Evolutionary conservation across 768 basidiomycete species (phyloP).

Genomic region (Boletus subparvulus): DNA sequence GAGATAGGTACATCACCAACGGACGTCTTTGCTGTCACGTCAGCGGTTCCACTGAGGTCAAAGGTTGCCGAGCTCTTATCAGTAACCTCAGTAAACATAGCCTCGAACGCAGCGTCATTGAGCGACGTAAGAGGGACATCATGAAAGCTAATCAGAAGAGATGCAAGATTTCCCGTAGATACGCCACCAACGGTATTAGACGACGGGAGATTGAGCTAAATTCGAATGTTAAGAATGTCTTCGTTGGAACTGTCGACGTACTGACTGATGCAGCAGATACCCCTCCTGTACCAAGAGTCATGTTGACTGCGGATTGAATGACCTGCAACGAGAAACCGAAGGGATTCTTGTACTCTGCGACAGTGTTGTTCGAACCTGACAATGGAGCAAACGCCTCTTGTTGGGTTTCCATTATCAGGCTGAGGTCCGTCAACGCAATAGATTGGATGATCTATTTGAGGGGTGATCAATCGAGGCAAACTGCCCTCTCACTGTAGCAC

Average conservation of each 20-base stretch:
- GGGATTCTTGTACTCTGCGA: constrained; percentile 67
- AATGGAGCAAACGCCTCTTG: constrained; percentile 59
- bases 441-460: constrained; percentile 55
- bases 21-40: constrained; percentile 58
- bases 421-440: constrained; percentile 58
- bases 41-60: constrained; percentile 53
- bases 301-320: constrained; percentile 51
- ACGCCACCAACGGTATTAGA: constrained; percentile 54
- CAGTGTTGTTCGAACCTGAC: constrained; percentile 53
- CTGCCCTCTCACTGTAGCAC: constrained; percentile 6
- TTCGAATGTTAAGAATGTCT: background rate
- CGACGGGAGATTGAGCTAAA: constrained; percentile 52
- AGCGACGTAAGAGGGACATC: constrained; percentile 57
- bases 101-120: constrained; percentile 51
- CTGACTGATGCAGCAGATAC: constrained; percentile 53
- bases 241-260: background rate
- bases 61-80: constrained; percentile 45
- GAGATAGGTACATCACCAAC: constrained; percentile 68
- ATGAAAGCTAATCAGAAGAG: constrained; percentile 56
- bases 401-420: constrained; percentile 48
- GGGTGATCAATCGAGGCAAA: background rate
- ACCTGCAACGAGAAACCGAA: constrained; percentile 76
- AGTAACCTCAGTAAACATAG: constrained; percentile 60
- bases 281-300: constrained; percentile 50
- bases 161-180: constrained; percentile 67